phyloP scores from a whole-genome alignment of 1,284 basidiomycete genomes.

The Ganoderma meredithae region DNA sequence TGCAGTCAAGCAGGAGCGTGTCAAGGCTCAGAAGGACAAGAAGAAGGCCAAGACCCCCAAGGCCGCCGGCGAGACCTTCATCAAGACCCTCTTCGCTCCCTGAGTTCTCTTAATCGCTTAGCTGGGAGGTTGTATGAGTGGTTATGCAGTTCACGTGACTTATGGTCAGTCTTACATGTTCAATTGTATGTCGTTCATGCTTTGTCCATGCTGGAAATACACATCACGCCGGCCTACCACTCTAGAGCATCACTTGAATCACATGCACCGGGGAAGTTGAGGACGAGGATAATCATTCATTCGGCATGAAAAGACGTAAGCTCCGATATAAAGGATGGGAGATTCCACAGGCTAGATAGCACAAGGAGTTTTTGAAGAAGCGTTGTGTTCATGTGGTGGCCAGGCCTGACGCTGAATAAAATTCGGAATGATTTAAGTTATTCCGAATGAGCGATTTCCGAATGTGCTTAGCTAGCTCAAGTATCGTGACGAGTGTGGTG shows the following conservation, averaged over 20 bases:
- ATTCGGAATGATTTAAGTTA: not conserved
- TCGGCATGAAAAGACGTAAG: not conserved
- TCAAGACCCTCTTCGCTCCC: conserved; percentile 86
- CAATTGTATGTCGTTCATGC: conserved; percentile 35
- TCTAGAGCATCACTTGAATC: not conserved
- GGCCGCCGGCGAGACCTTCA: conserved; percentile 87
- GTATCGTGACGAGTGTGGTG: not conserved
- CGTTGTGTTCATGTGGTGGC: not conserved
- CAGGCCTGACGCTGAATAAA: not conserved
- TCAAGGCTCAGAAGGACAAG: conserved; percentile 68
- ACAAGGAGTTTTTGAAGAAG: not conserved
- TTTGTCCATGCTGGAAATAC: conserved; percentile 32
- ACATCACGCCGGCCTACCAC: conserved; percentile 9
- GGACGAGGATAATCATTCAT: not conserved
- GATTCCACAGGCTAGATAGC: not conserved
- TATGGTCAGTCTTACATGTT: conserved; percentile 39
- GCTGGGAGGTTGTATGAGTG: conserved; percentile 29
- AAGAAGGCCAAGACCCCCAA: conserved; percentile 67
- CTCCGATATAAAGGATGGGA: not conserved
- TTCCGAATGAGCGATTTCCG: no score
- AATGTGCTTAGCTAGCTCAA: not conserved
- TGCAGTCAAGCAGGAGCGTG: conserved; percentile 82
- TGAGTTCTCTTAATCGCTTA: conserved; percentile 50
- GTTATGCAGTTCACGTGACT: conserved; percentile 32
- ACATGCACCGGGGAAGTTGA: not conserved